Base-by-base conservation (phyloP, 768 basidiomycete species). In the Naematelia aurantialba region DNA sequence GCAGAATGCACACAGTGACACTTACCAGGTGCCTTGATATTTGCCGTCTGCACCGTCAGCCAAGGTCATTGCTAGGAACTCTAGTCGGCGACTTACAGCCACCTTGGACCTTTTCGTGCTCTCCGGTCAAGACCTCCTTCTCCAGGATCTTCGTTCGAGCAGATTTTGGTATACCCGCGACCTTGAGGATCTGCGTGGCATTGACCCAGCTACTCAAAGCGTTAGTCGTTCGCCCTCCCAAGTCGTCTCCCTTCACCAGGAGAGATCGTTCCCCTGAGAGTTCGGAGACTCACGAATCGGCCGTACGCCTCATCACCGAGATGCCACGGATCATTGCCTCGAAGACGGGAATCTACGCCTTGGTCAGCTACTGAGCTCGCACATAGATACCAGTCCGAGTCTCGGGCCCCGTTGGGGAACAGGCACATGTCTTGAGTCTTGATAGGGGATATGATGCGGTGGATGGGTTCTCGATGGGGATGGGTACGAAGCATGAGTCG, bases 261-360 rank as follows among this genome's bases (percentile, higher is more conserved):
- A 26, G 27, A n/a, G 34, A 50, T 25, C 22, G 45, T 13, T 45
- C 24, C 25, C 22, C 17, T 21, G 34, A 17, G 29, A 54, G 45
- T 51, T 10, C 10, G 19, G 30, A 21, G 5, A 60, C 59, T 53
- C 42, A 98, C 69, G 90, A 91, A 79, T 98, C 96, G 53, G 85
- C 85, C 70, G 92, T 85, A 73, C 96, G 82, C 53, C 94, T 86
- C 96, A 99, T 99, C 67, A 99, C 94, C 1, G 94, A 94, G 73
- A 97, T 97, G 39, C 93, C 93, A 70, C 94, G 84, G 66, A 96
- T 88, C 91, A 97, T 96, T 73, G 91, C 94, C 79, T 98, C 93
- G 78, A 91, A 94, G 22, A 98, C 93, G 85, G 94, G 76, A 17
- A 76, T 69, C 73, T 76, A 48, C n/a, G 19, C 8, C n/a, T 19